Evolutionary conservation across 352 stramenopile genomes (phyloP).

Genomic region (Phytophthora chlamydospora): DNA sequence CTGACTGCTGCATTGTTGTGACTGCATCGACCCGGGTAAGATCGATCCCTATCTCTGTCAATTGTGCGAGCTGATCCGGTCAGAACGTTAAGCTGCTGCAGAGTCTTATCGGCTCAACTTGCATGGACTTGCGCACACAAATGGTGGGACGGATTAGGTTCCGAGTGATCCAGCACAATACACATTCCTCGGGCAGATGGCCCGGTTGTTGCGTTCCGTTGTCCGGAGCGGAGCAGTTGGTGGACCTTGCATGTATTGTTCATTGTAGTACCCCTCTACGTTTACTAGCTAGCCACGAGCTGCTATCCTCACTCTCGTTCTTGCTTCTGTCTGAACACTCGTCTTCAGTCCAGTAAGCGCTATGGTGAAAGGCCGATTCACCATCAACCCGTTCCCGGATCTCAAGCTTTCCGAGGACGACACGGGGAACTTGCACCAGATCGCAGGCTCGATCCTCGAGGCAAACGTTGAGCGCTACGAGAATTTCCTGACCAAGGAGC

Average conservation of each 20-base stretch:
- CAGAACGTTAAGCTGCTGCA: constrained; percentile 18
- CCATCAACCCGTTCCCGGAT: constrained; percentile 39
- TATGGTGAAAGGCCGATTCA: constrained; percentile 40
- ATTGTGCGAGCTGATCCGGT: not conserved
- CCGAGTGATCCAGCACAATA: no score
- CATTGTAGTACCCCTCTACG: not conserved
- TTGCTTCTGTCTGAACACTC: constrained; percentile 22
- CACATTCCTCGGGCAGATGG: constrained; percentile 3
- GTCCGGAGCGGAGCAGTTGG: not conserved
- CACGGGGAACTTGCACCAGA: constrained; percentile 30
- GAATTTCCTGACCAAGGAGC: constrained; percentile 38
- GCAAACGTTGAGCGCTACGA: constrained; percentile 32
- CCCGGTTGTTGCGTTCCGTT: constrained; percentile 4
- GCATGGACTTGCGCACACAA: no score
- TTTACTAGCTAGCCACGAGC: not conserved
- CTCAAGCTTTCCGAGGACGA: constrained; percentile 26
- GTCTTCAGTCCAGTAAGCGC: not conserved
- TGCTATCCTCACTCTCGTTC: constrained; percentile 12
- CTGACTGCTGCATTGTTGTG: no score
- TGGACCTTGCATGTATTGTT: not conserved
- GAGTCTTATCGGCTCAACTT: constrained; percentile 24
- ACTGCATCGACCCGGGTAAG: constrained; percentile 5
- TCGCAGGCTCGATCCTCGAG: constrained; percentile 32
- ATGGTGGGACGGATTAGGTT: no score
- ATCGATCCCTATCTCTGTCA: not conserved